These are phyloP conservation scores for Colletotrichum sp. DNA, from an alignment of 2,329 filamentous ascomycete species.

Conservation along the genomic window DNA sequence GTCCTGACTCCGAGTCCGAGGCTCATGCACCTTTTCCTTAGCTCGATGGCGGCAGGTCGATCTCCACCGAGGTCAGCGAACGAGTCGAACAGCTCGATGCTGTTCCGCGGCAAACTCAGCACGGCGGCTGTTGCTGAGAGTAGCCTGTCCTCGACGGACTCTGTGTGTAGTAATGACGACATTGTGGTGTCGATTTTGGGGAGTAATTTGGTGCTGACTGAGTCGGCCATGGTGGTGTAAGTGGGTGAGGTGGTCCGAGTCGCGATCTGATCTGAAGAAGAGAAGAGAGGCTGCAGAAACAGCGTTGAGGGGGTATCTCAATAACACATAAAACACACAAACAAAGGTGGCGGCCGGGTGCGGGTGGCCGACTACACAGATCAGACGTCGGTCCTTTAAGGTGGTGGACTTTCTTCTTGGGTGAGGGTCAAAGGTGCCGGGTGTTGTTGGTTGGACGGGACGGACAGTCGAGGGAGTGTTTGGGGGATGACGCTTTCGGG, in stretches of 20 bases:
- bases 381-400: not conserved
- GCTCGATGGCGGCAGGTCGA: constrained; percentile 34
- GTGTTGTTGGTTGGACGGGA: constrained; percentile 5
- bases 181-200: constrained; percentile 27
- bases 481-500: not conserved
- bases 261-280: constrained; percentile 10
- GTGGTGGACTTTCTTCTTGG: not conserved
- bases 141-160: constrained; percentile 33
- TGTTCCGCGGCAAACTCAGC: constrained; percentile 34
- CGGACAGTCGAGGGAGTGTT: not conserved
- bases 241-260: constrained; percentile 1
- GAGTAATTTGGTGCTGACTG: constrained; percentile 12
- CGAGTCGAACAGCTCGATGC: constrained; percentile 43
- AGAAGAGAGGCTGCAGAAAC: not conserved
- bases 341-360: constrained; percentile 2
- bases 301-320: constrained; percentile 18
- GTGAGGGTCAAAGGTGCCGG: constrained; percentile 9
- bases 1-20: constrained; percentile 39
- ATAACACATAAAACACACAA: constrained; percentile 10
- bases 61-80: constrained; percentile 50
- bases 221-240: constrained; percentile 12
- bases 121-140: constrained; percentile 39
- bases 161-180: constrained; percentile 5
- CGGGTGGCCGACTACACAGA: constrained; percentile 4
- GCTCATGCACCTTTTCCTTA: constrained; percentile 37